phyloP scores from a whole-genome alignment of 2,329 filamentous ascomycete genomes.

The Sphaerulina vaccinii region DNA sequence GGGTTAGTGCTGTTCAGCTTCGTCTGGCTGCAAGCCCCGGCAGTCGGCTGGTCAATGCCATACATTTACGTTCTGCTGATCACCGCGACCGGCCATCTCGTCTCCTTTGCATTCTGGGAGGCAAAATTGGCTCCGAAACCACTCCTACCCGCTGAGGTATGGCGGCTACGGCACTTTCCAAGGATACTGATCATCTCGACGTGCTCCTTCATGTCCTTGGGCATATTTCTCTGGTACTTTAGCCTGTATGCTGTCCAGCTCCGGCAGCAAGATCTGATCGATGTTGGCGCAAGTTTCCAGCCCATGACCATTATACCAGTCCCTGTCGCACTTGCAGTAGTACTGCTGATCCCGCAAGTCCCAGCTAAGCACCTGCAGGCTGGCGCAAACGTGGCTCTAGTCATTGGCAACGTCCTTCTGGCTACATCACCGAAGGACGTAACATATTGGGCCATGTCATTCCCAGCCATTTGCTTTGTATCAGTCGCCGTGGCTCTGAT shows the following conservation, averaged over 20 bases:
- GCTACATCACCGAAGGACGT: conserved; percentile 8
- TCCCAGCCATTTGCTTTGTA: conserved; percentile 3
- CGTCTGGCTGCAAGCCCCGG: conserved; percentile 15
- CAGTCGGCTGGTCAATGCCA: conserved; percentile 12
- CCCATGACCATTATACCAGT: conserved; percentile 1
- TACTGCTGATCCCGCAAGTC: neutral
- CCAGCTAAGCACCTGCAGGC: conserved; percentile 10
- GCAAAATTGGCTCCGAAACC: conserved; percentile 4
- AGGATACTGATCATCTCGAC: neutral
- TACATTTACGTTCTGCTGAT: conserved; percentile 13
- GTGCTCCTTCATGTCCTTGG: conserved; percentile 13
- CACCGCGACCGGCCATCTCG: conserved; percentile 3
- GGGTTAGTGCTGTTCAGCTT: conserved; percentile 16
- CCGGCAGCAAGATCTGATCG: conserved; percentile 1
- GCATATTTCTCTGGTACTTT: conserved; percentile 14
- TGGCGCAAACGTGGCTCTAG: conserved; percentile 1
- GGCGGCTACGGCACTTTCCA: neutral
- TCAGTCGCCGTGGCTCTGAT: neutral
- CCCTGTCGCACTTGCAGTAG: neutral
- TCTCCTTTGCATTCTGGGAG: conserved; percentile 17
- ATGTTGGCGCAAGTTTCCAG: conserved; percentile 10
- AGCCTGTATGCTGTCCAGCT: conserved; percentile 4
- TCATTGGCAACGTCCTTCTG: conserved; percentile 9
- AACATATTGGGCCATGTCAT: conserved; percentile 14
- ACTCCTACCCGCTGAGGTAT: conserved; percentile 5